Evolutionary conservation across 2,329 filamentous ascomycete species (phyloP), one percentile per base, ranked within the genome.

Genomic region (Fonsecaea multimorphosa): DNA sequence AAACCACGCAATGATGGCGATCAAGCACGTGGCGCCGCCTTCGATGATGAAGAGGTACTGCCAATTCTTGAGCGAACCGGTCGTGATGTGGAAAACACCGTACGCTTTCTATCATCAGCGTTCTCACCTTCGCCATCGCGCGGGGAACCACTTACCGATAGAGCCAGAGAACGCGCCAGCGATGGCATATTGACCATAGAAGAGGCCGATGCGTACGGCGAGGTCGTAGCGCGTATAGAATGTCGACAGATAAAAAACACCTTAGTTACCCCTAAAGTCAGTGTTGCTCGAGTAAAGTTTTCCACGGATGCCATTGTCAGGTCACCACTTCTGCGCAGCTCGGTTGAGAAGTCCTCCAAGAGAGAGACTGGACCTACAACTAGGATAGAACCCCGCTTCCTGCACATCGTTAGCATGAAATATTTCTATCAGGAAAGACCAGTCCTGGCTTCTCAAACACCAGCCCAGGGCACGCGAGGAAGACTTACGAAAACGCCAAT

Each of bases 161-260:
- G 78, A 72, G 0, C 84, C 83, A 19, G 77, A 77, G 61, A 79
- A 72, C 31, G 78, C 78, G 38, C 78, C 78, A 22, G 78, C 77
- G 32, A 78, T 52, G 63, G 78, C 79, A 46, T 73, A 75, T 3
- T 72, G 73, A 9, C 72, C 73, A 67, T 74, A 76, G 61, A 76
- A 75, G 11, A 75, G 63, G 14, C 72, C 70, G 58, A 75, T 74
- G 34, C 74, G 70, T 36, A 70, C 76, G 64, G 80, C 77, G 19
- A 81, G 77, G 55, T 76, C 74, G 36, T 74, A 72, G 7, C 70
- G 72, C 3, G 83, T 84, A 70, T 87, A 82, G 51, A 86, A 86
- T 0, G 84, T 77, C 0, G 84, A 82, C 7, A 83, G 73, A 67
- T 83, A 87, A 73, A 85, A 86, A 2, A 86, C 83, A 1, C 57